Percentiles rank a stretch among this genome's conserved stretches.
phyloP scores from a whole-genome alignment of 805 yeast genomes.

The Candida arabinofermentans region DNA sequence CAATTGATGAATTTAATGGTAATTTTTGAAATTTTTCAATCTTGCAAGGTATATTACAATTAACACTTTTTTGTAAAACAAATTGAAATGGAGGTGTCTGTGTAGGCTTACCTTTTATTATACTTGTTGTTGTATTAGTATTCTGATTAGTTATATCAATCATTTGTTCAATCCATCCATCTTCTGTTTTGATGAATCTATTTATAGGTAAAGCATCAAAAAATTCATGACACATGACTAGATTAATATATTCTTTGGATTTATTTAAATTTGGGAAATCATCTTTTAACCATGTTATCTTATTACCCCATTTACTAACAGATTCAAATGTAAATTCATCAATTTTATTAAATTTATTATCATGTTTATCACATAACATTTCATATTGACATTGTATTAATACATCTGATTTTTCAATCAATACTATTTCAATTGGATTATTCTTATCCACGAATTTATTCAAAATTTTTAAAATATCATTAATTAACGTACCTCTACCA shows the following conservation, averaged over 20 bases:
- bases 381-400: conserved; percentile 54
- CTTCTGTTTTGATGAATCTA: conserved; percentile 53
- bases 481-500: conserved; percentile 76
- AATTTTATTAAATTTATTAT: conserved; percentile 9
- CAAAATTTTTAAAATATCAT: conserved; percentile 52
- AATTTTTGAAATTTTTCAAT: conserved; percentile 48
- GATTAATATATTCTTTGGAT: conserved; percentile 41
- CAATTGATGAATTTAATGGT: conserved; percentile 56
- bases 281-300: conserved; percentile 50
- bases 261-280: conserved; percentile 46
- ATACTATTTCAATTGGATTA: conserved; percentile 40
- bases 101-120: conserved; percentile 19
- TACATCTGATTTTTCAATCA: conserved; percentile 72
- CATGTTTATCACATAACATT: conserved; percentile 38
- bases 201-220: conserved; percentile 83
- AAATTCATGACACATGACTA: conserved; percentile 78
- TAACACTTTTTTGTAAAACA: conserved; percentile 53
- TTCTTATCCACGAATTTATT: conserved; percentile 34
- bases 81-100: conserved; percentile 41
- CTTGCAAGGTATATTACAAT: conserved; percentile 51
- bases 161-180: conserved; percentile 77
- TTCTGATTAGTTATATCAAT: conserved; percentile 46
- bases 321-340: conserved; percentile 36
- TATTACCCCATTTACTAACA: conserved; percentile 47
- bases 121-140: conserved; percentile 17